These are phyloP conservation scores for Cnidoscolus chayamansa DNA, from an alignment of 441 rosid genomes.

Conservation along the genomic window DNA sequence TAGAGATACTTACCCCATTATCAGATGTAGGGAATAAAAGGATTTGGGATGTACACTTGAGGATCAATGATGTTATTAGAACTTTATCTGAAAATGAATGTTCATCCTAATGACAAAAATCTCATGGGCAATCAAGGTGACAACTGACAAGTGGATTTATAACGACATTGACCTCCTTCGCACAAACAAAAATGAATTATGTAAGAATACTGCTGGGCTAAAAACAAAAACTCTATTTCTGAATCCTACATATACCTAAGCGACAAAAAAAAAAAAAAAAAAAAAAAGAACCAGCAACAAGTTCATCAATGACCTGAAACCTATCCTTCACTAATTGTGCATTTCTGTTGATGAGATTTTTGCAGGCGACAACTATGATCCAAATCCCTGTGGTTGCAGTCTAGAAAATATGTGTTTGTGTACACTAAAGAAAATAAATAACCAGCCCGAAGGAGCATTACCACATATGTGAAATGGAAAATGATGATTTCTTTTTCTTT, in stretches of 20 bases:
- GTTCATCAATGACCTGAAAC: conserved; percentile 28
- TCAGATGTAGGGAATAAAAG: too few species aligned
- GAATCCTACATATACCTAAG: conserved; percentile 26
- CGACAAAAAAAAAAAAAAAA: neutral
- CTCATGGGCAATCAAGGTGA: neutral
- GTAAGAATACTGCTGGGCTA: conserved; percentile 20
- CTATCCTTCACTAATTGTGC: conserved; percentile 21
- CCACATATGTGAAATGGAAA: conserved; percentile 17
- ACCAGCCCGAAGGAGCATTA: conserved; percentile 10
- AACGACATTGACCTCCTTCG: neutral
- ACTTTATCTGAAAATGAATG: neutral
- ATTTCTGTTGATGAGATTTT: conserved; percentile 19
- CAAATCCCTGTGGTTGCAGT: conserved; percentile 30
- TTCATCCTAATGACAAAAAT: conserved; percentile 6
- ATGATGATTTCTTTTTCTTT: conserved; percentile 13
- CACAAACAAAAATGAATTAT: conserved; percentile 11
- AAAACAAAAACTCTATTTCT: conserved; percentile 24
- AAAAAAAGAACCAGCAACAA: neutral
- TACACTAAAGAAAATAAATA: conserved; percentile 21
- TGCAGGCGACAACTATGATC: conserved; percentile 16
- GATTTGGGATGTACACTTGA: too few species aligned
- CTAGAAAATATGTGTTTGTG: conserved; percentile 21
- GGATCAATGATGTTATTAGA: neutral
- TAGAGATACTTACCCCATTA: too few species aligned
- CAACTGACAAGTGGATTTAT: neutral